Conservation (phyloP, 2,329 filamentous ascomycete genomes). For the Pseudogymnoascus sp. region DNA sequence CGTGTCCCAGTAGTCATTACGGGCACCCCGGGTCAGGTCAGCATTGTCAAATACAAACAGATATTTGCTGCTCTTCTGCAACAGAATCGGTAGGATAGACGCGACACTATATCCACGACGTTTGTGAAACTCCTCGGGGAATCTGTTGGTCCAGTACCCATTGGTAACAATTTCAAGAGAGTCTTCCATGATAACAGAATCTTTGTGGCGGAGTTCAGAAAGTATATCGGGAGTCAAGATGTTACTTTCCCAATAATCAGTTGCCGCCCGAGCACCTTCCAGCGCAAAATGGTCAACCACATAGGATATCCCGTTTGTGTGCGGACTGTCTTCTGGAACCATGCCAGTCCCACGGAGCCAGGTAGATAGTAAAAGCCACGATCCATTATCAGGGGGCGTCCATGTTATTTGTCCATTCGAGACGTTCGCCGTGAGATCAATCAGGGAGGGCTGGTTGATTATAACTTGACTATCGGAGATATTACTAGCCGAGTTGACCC, state of each 20-base stretch:
- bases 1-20: neutral
- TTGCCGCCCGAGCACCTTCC: neutral
- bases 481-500: neutral
- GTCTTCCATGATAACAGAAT: neutral
- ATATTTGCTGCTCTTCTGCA: neutral
- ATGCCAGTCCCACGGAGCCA: neutral
- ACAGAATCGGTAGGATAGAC: neutral
- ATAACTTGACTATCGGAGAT: neutral
- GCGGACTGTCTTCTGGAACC: neutral
- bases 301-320: neutral
- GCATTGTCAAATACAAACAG: neutral
- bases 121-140: neutral
- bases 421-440: neutral
- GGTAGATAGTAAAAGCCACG: neutral
- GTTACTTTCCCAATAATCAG: neutral
- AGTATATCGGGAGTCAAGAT: neutral
- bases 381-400: neutral
- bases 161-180: neutral
- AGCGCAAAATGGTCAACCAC: neutral
- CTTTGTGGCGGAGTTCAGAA: neutral
- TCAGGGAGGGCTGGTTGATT: neutral
- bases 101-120: neutral
- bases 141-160: neutral
- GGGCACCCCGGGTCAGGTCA: neutral
- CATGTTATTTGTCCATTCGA: neutral